Evolutionary conservation across 2,329 filamentous ascomycete species (phyloP), one percentile per base, ranked within the genome.

Genomic region (Calonectria fujianensis): DNA sequence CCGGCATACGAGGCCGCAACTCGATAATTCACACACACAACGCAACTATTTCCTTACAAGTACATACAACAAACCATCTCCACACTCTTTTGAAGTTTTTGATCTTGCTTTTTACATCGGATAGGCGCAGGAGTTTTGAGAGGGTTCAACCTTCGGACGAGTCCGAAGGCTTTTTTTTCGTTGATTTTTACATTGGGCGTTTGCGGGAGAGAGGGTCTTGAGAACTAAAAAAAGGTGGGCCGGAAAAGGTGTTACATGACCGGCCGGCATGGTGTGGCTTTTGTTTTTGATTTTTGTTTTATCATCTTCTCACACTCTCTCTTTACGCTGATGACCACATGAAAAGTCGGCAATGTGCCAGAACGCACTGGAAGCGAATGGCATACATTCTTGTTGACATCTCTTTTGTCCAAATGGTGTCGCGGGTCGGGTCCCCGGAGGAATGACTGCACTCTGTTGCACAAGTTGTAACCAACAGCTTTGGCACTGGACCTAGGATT

Each of bases 1-100:
- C 91, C 92, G 18, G 91, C 92, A 72, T 93, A 93, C 82, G 89
- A 93, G 83, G 89, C 88, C 41, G 83, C 85, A 24, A 82, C 80
- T 63, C 85, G 84, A 79, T 89, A 84, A 85, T 73, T 72, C 75
- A 70, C 74, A 74, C 70, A 68, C 69, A 41, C 69, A 75, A 41
- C n/a, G 67, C 69, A 75, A 41, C n/a, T 24, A 39, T 29, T 48
- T 45, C 31, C 13, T 57, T 54, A 29, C 57, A 63, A 66, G 74
- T 77, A 80, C 57, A 79, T 78, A 74, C 29, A 18, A 18, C 66
- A 73, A 50, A 72, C 70, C 69, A 41, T 70, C 61, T n/a, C 61
- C 72, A 78, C 80, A 75, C 72, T 80, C 79, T 24, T 77, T 80
- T 72, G 31, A 35, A 74, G 41, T 66, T 69, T 69, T 64, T 52